Evolutionary conservation across 2,329 filamentous ascomycete genomes (phyloP).

Genomic region (Eutypa lata): DNA sequence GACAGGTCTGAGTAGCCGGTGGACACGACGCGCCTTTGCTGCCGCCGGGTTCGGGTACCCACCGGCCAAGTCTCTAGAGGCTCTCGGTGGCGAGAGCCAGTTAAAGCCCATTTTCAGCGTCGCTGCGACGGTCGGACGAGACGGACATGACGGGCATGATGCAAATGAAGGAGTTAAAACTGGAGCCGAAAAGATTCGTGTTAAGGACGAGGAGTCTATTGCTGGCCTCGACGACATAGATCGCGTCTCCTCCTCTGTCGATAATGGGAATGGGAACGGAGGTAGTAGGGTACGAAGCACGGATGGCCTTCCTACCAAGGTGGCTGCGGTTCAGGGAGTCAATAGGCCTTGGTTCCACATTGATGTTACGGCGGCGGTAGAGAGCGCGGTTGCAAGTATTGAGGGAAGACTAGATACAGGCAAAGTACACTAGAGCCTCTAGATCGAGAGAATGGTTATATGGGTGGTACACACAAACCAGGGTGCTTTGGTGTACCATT

Average conservation of each 20-base stretch:
- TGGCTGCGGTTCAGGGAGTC: slow-evolving; percentile 40
- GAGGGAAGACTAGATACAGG: slow-evolving; percentile 3
- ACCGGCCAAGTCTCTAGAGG: slow-evolving; percentile 5
- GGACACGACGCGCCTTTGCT: slow-evolving; percentile 54
- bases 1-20: slow-evolving; percentile 50
- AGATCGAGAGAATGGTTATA: too few relatives aligned
- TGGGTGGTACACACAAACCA: too few relatives aligned
- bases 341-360: slow-evolving; percentile 53
- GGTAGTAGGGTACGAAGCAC: slow-evolving; percentile 23
- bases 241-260: slow-evolving; percentile 6
- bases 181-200: background rate
- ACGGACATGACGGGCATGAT: slow-evolving; percentile 10
- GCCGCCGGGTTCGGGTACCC: slow-evolving; percentile 50
- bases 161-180: slow-evolving; percentile 5
- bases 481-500: too few relatives aligned
- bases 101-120: slow-evolving; percentile 24
- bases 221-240: background rate
- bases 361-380: slow-evolving; percentile 47
- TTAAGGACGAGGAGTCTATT: slow-evolving; percentile 3
- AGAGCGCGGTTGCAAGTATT: slow-evolving; percentile 39
- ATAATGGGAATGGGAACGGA: slow-evolving; percentile 11
- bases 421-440: background rate
- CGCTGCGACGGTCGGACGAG: slow-evolving; percentile 12
- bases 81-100: slow-evolving; percentile 6
- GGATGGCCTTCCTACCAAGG: slow-evolving; percentile 23